phyloP scores from a whole-genome alignment of 768 basidiomycete species.

The Pilatotrama ljubarskyi region DNA sequence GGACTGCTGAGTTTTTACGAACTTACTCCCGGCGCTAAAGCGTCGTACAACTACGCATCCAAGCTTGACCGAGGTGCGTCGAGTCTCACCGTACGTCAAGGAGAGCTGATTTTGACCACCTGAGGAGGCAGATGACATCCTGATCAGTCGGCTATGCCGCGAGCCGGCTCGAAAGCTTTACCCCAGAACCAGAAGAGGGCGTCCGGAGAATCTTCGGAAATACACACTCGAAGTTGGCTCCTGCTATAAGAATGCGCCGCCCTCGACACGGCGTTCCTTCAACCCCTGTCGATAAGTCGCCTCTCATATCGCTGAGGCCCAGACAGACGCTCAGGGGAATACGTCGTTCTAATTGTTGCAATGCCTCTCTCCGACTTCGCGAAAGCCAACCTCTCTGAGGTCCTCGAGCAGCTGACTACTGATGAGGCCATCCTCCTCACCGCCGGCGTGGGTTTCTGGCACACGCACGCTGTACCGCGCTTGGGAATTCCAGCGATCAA shows the following conservation, averaged over 20 bases:
- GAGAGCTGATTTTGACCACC: not conserved
- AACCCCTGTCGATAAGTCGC: not conserved
- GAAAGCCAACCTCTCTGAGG: conserved; percentile 56
- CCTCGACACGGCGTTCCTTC: not conserved
- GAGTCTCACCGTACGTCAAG: not conserved
- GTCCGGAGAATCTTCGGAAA: conserved; percentile 16
- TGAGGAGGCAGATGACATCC: not conserved
- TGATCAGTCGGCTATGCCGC: conserved; percentile 14
- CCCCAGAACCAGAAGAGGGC: conserved; percentile 13
- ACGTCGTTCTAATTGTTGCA: not conserved
- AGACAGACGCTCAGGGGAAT: not conserved
- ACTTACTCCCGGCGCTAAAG: not conserved
- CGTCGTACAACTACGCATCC: not conserved
- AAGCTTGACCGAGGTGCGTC: not conserved
- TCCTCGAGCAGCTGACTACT: conserved; percentile 65
- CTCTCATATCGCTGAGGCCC: too few species aligned
- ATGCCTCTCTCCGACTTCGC: conserved; percentile 76
- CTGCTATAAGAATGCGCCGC: conserved; percentile 7
- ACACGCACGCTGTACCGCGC: conserved; percentile 63
- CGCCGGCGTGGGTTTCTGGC: conserved; percentile 79
- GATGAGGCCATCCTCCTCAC: conserved; percentile 75
- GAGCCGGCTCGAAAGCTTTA: conserved; percentile 10
- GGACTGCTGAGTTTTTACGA: not conserved
- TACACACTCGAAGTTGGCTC: not conserved
- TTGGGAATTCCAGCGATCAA: conserved; percentile 74